Percentiles rank a stretch among this genome's conserved stretches.
These are phyloP conservation scores for Trifolium pratense DNA, from an alignment of 306 rosid species.

Conservation along the genomic window DNA sequence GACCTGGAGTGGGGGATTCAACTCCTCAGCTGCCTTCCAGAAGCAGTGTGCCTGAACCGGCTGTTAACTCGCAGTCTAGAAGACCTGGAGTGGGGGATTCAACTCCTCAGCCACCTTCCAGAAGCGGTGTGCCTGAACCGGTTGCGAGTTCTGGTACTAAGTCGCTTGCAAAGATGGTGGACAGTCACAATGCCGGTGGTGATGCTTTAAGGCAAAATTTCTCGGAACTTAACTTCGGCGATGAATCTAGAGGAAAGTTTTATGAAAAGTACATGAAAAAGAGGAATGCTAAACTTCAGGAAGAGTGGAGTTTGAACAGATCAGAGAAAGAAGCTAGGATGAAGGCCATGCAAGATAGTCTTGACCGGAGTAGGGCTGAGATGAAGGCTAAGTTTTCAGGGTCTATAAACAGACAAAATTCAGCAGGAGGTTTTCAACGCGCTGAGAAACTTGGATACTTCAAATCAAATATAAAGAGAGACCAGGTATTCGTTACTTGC, in stretches of 20 bases:
- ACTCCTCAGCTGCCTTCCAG: conserved; percentile 55
- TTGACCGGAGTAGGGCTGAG: conserved; percentile 81
- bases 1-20: conserved; percentile 56
- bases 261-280: conserved; percentile 88
- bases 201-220: conserved; percentile 62
- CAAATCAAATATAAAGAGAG: conserved; percentile 66
- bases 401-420: conserved; percentile 60
- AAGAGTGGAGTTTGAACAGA: conserved; percentile 85
- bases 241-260: conserved; percentile 85
- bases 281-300: conserved; percentile 90
- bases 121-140: conserved; percentile 42
- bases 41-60: conserved; percentile 54
- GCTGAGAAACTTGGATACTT: conserved; percentile 78
- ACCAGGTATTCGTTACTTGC: conserved; percentile 67
- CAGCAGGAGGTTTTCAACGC: conserved; percentile 57
- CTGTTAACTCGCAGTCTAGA: conserved; percentile 51
- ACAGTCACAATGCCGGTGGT: conserved; percentile 55
- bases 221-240: conserved; percentile 58
- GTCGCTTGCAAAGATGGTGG: conserved; percentile 45
- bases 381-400: conserved; percentile 84
- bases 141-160: conserved; percentile 55
- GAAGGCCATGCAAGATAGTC: conserved; percentile 93
- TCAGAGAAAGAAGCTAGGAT: conserved; percentile 94
- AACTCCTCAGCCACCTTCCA: conserved; percentile 56
- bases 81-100: conserved; percentile 57